phyloP scores from a whole-genome alignment of 352 stramenopile species.

The Phytophthora cajani region DNA sequence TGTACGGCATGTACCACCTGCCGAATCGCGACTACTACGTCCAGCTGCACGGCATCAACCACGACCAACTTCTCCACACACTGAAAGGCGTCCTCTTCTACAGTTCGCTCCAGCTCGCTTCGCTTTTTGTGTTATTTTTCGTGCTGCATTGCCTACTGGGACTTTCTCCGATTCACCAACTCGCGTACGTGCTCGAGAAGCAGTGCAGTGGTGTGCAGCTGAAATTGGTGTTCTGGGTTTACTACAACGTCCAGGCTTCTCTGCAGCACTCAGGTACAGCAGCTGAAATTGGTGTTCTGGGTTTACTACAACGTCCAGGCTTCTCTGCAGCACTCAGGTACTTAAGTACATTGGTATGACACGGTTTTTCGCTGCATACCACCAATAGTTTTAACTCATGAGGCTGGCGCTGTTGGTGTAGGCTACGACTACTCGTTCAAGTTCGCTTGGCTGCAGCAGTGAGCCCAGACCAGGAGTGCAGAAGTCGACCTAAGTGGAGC shows the following conservation, averaged over 20 bases:
- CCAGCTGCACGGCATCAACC: not conserved
- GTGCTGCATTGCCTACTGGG: not conserved
- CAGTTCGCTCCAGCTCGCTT: not conserved
- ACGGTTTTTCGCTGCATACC: not conserved
- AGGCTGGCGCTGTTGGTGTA: not conserved
- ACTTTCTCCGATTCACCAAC: not conserved
- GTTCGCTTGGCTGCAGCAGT: not conserved
- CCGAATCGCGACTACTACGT: constrained; percentile 1
- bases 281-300: constrained; percentile 1
- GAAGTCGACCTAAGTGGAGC: too few species aligned
- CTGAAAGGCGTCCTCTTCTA: not conserved
- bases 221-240: constrained; percentile 1
- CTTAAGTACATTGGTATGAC: not conserved
- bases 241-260: constrained; percentile 1
- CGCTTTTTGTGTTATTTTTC: not conserved
- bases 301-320: constrained; percentile 2
- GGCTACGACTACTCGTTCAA: not conserved
- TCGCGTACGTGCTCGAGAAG: not conserved
- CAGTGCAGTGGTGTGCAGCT: not conserved
- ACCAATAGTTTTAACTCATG: not conserved
- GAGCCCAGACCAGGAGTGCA: too few species aligned
- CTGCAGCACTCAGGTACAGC: not conserved
- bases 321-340: not conserved
- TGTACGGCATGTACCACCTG: constrained; percentile 1
- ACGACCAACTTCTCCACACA: not conserved